Conservation (phyloP, 768 basidiomycete genomes). For the Phallus indusiatus region DNA sequence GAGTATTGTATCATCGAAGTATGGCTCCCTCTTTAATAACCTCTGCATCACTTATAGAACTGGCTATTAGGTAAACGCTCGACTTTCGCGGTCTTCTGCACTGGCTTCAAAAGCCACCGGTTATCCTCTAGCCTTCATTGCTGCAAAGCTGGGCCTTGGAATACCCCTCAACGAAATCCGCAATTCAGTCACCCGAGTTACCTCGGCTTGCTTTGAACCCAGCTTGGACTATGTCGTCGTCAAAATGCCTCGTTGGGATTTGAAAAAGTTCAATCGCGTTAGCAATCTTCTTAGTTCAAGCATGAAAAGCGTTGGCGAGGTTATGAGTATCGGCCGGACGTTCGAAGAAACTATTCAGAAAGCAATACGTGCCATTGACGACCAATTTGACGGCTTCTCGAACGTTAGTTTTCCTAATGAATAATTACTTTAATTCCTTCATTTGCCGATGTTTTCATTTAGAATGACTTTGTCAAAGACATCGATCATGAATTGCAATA, state of each 20-base stretch:
- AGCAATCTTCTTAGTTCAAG: slow-evolving; percentile 84
- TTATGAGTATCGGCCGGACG: slow-evolving; percentile 97
- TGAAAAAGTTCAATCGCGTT: slow-evolving; percentile 96
- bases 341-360: slow-evolving; percentile 99
- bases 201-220: slow-evolving; percentile 96
- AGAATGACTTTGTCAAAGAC: slow-evolving; percentile 84
- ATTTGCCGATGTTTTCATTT: slow-evolving; percentile 2
- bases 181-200: slow-evolving; percentile 95
- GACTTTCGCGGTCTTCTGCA: slow-evolving; percentile 94
- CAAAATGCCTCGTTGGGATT: slow-evolving; percentile 98
- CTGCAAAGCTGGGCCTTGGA: slow-evolving; percentile 93
- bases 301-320: slow-evolving; percentile 99
- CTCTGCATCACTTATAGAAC: slow-evolving; percentile 3
- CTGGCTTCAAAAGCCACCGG: slow-evolving; percentile 98
- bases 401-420: slow-evolving; percentile 42
- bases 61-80: slow-evolving; percentile 69
- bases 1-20: slow-evolving; percentile 99
- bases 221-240: slow-evolving; percentile 95
- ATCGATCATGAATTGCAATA: slow-evolving; percentile 90
- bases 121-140: slow-evolving; percentile 96
- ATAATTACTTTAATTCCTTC: background rate
- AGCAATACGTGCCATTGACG: slow-evolving; percentile 94
- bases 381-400: slow-evolving; percentile 87
- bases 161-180: slow-evolving; percentile 97
- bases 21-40: slow-evolving; percentile 6